Conservation (phyloP, 805 yeast species). For the Barnettozyma californica region DNA sequence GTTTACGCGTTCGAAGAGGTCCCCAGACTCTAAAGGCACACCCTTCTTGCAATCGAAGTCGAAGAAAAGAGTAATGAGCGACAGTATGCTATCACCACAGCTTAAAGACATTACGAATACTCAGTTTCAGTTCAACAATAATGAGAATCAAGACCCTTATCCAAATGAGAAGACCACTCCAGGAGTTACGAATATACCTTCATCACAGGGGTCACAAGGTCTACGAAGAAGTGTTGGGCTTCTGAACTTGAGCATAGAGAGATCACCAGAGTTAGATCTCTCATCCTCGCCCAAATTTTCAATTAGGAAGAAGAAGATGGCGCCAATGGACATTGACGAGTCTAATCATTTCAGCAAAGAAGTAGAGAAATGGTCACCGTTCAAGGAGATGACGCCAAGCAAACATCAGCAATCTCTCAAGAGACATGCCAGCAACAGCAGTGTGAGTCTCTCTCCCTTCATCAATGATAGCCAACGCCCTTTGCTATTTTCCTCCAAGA, state of each 20-base stretch:
- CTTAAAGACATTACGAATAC: constrained; percentile 16
- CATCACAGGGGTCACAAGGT: constrained; percentile 28
- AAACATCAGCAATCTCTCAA: constrained; percentile 15
- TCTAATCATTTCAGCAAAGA: constrained; percentile 18
- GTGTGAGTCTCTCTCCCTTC: constrained; percentile 24
- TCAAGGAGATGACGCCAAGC: constrained; percentile 26
- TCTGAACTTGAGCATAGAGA: constrained; percentile 43
- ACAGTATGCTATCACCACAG: constrained; percentile 24
- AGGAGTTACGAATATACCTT: constrained; percentile 15
- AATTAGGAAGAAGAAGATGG: constrained; percentile 16
- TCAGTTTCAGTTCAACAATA: constrained; percentile 7
- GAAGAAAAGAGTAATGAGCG: constrained; percentile 23
- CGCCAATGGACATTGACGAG: constrained; percentile 16
- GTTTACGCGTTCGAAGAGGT: constrained; percentile 15
- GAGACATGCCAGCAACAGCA: constrained; percentile 27
- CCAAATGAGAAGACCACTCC: constrained; percentile 19
- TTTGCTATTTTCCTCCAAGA: constrained; percentile 15
- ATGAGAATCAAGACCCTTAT: constrained; percentile 7
- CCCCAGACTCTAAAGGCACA: constrained; percentile 6
- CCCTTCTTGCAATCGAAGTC: constrained; percentile 6
- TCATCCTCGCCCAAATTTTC: constrained; percentile 22
- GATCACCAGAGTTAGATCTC: constrained; percentile 22
- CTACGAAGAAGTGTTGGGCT: constrained; percentile 50
- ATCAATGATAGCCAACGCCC: constrained; percentile 24
- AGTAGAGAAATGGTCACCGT: constrained; percentile 28